Percentiles rank a stretch among this genome's conserved stretches.
Evolutionary conservation across 2,329 filamentous ascomycete species (phyloP).

Genomic region (Diaporthe citriasiana): DNA sequence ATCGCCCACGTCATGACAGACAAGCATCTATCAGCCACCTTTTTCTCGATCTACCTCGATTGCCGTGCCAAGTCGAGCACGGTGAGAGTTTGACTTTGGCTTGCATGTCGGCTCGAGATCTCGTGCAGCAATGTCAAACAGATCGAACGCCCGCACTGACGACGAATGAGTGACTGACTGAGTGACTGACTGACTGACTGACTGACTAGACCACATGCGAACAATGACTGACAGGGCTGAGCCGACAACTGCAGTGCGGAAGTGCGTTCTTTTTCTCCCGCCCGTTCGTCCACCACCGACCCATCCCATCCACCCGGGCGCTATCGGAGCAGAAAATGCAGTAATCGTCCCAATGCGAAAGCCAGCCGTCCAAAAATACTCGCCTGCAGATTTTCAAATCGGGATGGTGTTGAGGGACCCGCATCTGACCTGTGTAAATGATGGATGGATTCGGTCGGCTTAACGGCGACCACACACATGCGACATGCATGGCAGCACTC

Average conservation of each 20-base stretch:
- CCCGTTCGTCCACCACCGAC: conserved; percentile 12
- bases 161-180: not conserved
- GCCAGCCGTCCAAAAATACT: conserved; percentile 17
- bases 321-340: conserved; percentile 22
- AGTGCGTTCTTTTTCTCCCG: conserved; percentile 10
- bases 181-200: not conserved
- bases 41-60: conserved; percentile 4
- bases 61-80: not conserved
- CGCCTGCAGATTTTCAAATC: not conserved
- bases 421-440: not conserved
- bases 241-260: not conserved
- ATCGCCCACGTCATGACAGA: conserved; percentile 15
- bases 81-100: not conserved
- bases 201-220: not conserved
- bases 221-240: conserved; percentile 17
- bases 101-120: not conserved
- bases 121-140: not conserved
- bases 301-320: conserved; percentile 30
- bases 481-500: conserved; percentile 12
- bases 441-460: conserved; percentile 38
- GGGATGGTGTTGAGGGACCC: not conserved
- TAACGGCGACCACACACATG: conserved; percentile 33
- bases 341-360: conserved; percentile 9
- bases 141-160: not conserved
- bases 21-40: not conserved